Evolutionary conservation across 2,329 filamentous ascomycete genomes (phyloP).

Genomic region (Cladosporium velox): DNA sequence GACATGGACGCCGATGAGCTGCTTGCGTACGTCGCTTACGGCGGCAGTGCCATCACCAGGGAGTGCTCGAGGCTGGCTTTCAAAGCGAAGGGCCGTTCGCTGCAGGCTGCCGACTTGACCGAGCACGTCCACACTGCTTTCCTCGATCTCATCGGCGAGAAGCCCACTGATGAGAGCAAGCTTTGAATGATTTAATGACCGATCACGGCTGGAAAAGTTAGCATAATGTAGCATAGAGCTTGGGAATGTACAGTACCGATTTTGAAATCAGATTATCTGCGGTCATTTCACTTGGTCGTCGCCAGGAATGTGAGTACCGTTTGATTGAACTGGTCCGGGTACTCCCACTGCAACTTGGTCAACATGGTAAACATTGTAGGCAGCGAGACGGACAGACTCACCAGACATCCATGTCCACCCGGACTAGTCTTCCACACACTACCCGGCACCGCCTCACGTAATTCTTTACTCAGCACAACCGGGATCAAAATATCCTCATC

Average conservation of each 20-base stretch:
- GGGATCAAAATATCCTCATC: slow-evolving; percentile 31
- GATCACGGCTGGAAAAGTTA: slow-evolving; percentile 16
- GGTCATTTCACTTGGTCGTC: not conserved
- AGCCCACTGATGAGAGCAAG: slow-evolving; percentile 35
- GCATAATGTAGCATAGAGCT: slow-evolving; percentile 19
- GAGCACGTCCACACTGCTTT: slow-evolving; percentile 86
- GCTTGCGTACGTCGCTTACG: slow-evolving; percentile 78
- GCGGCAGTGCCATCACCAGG: slow-evolving; percentile 82
- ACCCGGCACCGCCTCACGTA: slow-evolving; percentile 26
- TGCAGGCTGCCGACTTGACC: slow-evolving; percentile 92
- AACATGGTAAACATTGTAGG: not conserved
- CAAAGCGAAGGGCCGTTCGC: slow-evolving; percentile 76
- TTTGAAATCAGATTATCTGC: not conserved
- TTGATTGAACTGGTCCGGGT: slow-evolving; percentile 28
- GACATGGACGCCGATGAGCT: slow-evolving; percentile 60
- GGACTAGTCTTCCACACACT: slow-evolving; percentile 26
- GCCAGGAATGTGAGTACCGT: slow-evolving; percentile 23
- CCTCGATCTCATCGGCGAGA: slow-evolving; percentile 74
- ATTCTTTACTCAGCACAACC: slow-evolving; percentile 27
- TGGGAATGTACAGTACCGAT: slow-evolving; percentile 20
- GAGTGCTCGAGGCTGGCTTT: slow-evolving; percentile 90
- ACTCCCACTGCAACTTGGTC: slow-evolving; percentile 25
- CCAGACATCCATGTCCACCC: slow-evolving; percentile 30
- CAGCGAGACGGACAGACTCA: slow-evolving; percentile 10
- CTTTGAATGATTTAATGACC: slow-evolving; percentile 13